phyloP scores from a whole-genome alignment of 1,284 basidiomycete genomes.

The Marasmius sp. region DNA sequence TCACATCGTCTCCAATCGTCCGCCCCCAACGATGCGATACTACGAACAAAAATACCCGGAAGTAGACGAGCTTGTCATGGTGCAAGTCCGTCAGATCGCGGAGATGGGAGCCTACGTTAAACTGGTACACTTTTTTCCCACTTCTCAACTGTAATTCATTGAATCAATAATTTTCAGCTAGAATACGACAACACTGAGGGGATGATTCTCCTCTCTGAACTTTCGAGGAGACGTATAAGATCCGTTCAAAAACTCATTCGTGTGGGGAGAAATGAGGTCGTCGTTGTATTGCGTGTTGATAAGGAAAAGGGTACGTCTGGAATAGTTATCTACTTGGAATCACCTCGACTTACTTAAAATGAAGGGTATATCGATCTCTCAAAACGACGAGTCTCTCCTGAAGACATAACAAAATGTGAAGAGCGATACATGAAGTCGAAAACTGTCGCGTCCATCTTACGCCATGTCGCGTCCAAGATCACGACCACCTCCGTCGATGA shows the following conservation, averaged over 20 bases:
- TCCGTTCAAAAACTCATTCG: conserved; percentile 98
- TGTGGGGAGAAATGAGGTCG: conserved; percentile 97
- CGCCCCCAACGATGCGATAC: conserved; percentile 61
- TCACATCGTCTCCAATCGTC: not conserved
- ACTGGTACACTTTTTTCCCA: conserved; percentile 59
- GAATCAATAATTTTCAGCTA: conserved; percentile 54
- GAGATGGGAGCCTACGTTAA: conserved; percentile 99
- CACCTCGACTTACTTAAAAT: conserved; percentile 1
- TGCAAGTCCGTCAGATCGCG: conserved; percentile 97
- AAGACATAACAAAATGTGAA: conserved; percentile 98
- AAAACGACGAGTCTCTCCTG: conserved; percentile 98
- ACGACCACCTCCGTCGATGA: conserved; percentile 43
- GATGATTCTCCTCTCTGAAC: conserved; percentile 98
- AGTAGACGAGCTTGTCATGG: conserved; percentile 98
- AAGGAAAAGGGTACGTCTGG: conserved; percentile 89
- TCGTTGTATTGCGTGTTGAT: conserved; percentile 97
- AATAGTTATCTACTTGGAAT: conserved; percentile 4
- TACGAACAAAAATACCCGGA: conserved; percentile 82
- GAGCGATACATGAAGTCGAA: conserved; percentile 98
- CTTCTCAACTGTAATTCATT: not conserved
- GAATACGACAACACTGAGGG: conserved; percentile 99
- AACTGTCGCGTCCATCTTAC: conserved; percentile 90
- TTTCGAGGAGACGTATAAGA: conserved; percentile 94
- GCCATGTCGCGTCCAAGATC: conserved; percentile 90
- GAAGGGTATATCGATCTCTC: conserved; percentile 98